Evolutionary conservation across 305 asterid species (phyloP), one percentile per base, ranked within the genome.

Genomic region (Andrographis paniculata): DNA sequence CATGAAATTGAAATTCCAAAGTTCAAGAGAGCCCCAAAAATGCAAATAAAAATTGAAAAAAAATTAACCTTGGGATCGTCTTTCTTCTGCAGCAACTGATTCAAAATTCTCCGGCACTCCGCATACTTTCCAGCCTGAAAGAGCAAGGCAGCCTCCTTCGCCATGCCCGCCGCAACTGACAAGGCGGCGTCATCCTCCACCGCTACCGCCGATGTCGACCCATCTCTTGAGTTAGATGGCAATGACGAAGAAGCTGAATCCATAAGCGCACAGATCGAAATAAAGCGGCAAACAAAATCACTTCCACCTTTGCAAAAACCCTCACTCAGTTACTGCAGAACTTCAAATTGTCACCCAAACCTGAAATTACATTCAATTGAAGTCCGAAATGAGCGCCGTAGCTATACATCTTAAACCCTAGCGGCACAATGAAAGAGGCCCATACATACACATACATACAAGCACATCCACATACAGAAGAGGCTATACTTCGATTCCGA

Each of bases 71-170:
- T 89, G 13, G 85, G 91, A 78, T 85, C 94, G 70, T 70, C 61
- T 66, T 80, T 86, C 68, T 76, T 73, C 41, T 62, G 82, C 69
- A 63, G 60, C 38, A 91, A 68, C 65, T 77, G 81, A 65, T 70
- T 50, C 93, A 91, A 73, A 28, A 80, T 71, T 60, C 59, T 65
- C 61, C 71, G 36, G 60, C 95, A 86, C 18, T 86, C 95, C 35
- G 45, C 61, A 42, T 43, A 72, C 62, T 86, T 83, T 52, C 87
- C 88, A 20, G 94, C 65, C 71, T 91, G 98, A 49, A 91, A 91
- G 42, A 73, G 62, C 59, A 73, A 43, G n/a, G 78, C 82, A 14
- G 96, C 95, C 63, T 91, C 96, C 80, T 84, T 83, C 5, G 96
- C 95, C 45, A 82, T 62, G 37, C 78, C 92, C 51, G 76, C 86